Evolutionary conservation across 306 rosid species (phyloP), one percentile per base, ranked within the genome.

Genomic region (Lotus japonicus): DNA sequence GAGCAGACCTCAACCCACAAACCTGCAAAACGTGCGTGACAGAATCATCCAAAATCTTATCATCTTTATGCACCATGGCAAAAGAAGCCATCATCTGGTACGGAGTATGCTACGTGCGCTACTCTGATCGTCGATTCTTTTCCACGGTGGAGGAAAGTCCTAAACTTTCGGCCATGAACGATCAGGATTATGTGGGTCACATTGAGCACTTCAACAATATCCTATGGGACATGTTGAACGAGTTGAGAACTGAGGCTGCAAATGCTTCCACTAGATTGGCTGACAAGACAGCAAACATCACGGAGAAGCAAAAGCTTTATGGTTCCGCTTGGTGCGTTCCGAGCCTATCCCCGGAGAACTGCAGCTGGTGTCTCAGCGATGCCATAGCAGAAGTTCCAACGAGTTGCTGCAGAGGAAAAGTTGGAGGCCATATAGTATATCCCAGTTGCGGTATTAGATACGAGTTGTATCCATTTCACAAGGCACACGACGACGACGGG

Each of bases 81-180:
- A 81, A 56, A 57, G 72, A 68, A 33, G 86, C 84, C 55, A 53
- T 81, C 2, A 77, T 69, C 4, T 81, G 86, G 86, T 84, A 81
- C 74, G 77, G 72, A 69, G 76, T 69, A 51, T 84, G 89, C 36
- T 31, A 31, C 36, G 7, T 84, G 2, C 75, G 86, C 0, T 84
- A 81, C 45, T 82, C 84, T 0, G 3, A 79, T 7, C 49, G 58
- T 35, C 8, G 33, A 33, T 73, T 84, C 71, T 84, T 81, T 44
- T 56, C 78, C 3, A 55, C 33, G 13, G 39, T 54, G 68, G 82
- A 65, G 0, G 18, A 6, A 21, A 74, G 59, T 45, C 67, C 79
- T 9, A 77, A 23, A 72, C 79, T 33, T 43, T 52, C 17, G 44
- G 80, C 80, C 0, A 43, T 74, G 43, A 28, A 57, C 38, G 71